phyloP scores from a whole-genome alignment of 2,329 filamentous ascomycete genomes.

The Mariannaea elegans region DNA sequence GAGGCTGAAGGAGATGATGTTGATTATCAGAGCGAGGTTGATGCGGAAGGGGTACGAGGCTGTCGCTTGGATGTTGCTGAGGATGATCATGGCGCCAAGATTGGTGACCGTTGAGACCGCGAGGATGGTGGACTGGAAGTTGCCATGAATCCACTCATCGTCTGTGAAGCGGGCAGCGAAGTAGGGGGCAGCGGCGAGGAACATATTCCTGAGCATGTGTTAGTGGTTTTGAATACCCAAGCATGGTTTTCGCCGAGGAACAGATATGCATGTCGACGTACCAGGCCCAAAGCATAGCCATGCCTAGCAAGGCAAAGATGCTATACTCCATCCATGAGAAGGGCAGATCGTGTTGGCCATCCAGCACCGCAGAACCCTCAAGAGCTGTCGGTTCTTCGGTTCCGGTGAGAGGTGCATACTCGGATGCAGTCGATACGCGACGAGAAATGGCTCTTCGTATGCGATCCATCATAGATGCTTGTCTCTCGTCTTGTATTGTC shows the following conservation, averaged over 20 bases:
- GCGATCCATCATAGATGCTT: slow-evolving; percentile 36
- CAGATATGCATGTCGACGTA: slow-evolving; percentile 57
- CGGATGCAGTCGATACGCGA: slow-evolving; percentile 34
- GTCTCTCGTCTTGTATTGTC: neutral
- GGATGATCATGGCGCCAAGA: slow-evolving; percentile 76
- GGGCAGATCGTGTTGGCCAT: slow-evolving; percentile 52
- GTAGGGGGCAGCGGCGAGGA: slow-evolving; percentile 92
- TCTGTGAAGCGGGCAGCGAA: slow-evolving; percentile 83
- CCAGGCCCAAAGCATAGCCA: slow-evolving; percentile 99
- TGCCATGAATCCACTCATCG: slow-evolving; percentile 75
- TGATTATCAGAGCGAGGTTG: slow-evolving; percentile 77
- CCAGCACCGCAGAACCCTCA: slow-evolving; percentile 39
- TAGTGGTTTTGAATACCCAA: neutral
- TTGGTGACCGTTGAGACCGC: slow-evolving; percentile 88
- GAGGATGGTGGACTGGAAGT: slow-evolving; percentile 91
- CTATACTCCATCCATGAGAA: slow-evolving; percentile 90
- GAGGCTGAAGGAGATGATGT: slow-evolving; percentile 78
- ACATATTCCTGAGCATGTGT: slow-evolving; percentile 82
- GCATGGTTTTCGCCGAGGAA: no score
- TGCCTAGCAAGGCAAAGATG: slow-evolving; percentile 84
- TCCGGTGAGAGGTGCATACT: slow-evolving; percentile 46
- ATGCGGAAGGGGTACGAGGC: slow-evolving; percentile 93
- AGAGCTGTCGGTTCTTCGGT: slow-evolving; percentile 40
- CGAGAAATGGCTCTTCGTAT: slow-evolving; percentile 37
- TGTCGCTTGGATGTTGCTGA: slow-evolving; percentile 81